A percentile compares a stretch with the other conserved stretches of the same genome.
Evolutionary conservation across 805 yeast species (phyloP).

Genomic region (Yarrowia sp.): DNA sequence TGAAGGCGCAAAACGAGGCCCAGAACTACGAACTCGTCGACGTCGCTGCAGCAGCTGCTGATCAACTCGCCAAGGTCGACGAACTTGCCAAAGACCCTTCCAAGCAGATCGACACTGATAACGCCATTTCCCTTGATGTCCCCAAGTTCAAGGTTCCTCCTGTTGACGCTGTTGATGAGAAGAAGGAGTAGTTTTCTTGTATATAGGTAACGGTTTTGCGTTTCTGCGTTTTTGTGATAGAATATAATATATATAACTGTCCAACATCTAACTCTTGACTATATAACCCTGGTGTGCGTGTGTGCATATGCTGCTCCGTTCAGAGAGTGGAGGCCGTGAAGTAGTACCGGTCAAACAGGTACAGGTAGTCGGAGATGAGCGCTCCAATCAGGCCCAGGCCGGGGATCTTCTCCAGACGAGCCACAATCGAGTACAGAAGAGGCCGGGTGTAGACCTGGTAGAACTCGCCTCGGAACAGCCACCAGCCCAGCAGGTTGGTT

Average conservation of each 20-base stretch:
- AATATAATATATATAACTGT: no score
- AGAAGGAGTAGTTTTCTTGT: no score
- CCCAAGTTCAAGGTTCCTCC: no score
- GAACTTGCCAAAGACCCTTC: conserved; percentile 33
- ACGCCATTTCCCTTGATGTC: background rate
- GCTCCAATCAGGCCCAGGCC: conserved; percentile 48
- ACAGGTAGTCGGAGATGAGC: conserved; percentile 52
- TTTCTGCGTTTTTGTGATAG: no score
- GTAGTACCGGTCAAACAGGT: conserved; percentile 51
- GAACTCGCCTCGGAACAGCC: conserved; percentile 52
- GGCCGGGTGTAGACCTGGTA: conserved; percentile 50
- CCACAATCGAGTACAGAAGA: conserved; percentile 45
- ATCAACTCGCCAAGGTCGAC: conserved; percentile 64
- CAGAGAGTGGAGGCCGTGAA: conserved; percentile 47
- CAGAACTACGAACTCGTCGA: conserved; percentile 69
- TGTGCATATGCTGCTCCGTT: background rate
- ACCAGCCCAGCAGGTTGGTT: conserved; percentile 50
- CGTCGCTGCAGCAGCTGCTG: conserved; percentile 67
- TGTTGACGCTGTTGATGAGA: no score
- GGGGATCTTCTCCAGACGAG: conserved; percentile 47
- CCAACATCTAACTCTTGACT: conserved; percentile 7
- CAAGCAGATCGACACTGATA: background rate
- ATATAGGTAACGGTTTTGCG: no score
- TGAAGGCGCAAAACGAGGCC: conserved; percentile 76
- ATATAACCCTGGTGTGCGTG: background rate